Conservation (phyloP, 352 stramenopile genomes). For the Poterioochromonas sp. region DNA sequence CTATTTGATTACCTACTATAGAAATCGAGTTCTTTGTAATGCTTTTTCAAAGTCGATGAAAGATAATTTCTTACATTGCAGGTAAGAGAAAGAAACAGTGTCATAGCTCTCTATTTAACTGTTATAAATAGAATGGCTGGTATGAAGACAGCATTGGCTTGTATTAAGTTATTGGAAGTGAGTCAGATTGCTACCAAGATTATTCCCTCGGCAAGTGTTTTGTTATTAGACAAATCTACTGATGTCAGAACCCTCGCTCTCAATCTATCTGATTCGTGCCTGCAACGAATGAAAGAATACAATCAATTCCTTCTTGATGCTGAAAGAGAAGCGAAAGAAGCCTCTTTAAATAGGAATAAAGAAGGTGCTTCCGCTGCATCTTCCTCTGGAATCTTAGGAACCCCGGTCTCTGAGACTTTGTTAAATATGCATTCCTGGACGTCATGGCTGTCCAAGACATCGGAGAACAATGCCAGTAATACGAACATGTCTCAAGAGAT, state of each 20-base stretch:
- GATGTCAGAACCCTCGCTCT: not conserved
- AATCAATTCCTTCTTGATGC: not conserved
- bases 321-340: not conserved
- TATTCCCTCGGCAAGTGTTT: not conserved
- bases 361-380: not conserved
- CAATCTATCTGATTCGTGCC: not conserved
- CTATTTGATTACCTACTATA: not conserved
- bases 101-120: not conserved
- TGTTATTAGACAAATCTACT: conserved; percentile 9
- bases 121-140: no score
- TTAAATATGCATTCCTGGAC: not conserved
- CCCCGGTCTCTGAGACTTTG: not conserved
- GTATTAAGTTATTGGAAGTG: not conserved
- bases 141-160: conserved; percentile 4
- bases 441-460: not conserved
- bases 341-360: not conserved
- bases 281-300: not conserved
- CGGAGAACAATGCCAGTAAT: not conserved
- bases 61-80: conserved; percentile 11
- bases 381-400: not conserved
- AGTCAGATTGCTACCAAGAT: not conserved
- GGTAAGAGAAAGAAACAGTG: not conserved
- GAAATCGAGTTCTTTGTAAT: not conserved
- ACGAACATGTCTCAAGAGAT: not conserved
- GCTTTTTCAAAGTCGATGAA: conserved; percentile 1